Base-by-base conservation (phyloP, 768 basidiomycete species). In the Phaffia australis region DNA sequence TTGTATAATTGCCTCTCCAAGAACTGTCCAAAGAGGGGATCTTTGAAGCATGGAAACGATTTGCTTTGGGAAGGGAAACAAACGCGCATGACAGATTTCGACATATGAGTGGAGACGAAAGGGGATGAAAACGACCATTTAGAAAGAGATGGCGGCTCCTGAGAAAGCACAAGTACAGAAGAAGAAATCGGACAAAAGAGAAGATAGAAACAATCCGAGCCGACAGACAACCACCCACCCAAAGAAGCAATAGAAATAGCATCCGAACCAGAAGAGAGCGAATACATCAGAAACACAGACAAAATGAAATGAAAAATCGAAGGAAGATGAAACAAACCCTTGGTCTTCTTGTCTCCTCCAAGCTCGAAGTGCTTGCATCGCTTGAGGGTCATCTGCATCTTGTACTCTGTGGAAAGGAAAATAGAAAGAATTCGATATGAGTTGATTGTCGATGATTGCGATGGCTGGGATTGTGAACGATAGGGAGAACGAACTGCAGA, bases 331-430 rank as follows among this genome's bases (percentile, higher is more conserved):
- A 21, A 59, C 47, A 47, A 57, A 58, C 56, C 91, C 90, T 84
- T 92, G 92, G 73, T 92, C 87, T 97, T 97, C 85, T 98, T 99
- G 84, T 99, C 95, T 77, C 95, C 95, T 79, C 95, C 94, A 63
- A 97, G 87, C 81, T 98, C 94, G 83, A 99, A 98, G 83, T 99
- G 94, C 80, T 99, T 99, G 93, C 92, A 97, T 72, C 95, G 92
- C 82, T 99, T 99, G 77, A 99, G 82, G 16, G 89, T 74, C 67
- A 98, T 76, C 71, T 76, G 73, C 60, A 66, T 68, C 70, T 68
- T 71, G 72, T 66, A 66, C 66, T 68, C 62, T 63, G 62, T 32
- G 27, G 18, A 25, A 55, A 21, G 35, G 50, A 32, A 25, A 63
- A 23, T 5, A 30, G 27, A 47, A 49, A 51, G 46, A 21, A 21